Evolutionary conservation across 164 flowering plant genomes (phyloP), one percentile per base, ranked within the genome.

Genomic region (Cinnamomum micranthum): DNA sequence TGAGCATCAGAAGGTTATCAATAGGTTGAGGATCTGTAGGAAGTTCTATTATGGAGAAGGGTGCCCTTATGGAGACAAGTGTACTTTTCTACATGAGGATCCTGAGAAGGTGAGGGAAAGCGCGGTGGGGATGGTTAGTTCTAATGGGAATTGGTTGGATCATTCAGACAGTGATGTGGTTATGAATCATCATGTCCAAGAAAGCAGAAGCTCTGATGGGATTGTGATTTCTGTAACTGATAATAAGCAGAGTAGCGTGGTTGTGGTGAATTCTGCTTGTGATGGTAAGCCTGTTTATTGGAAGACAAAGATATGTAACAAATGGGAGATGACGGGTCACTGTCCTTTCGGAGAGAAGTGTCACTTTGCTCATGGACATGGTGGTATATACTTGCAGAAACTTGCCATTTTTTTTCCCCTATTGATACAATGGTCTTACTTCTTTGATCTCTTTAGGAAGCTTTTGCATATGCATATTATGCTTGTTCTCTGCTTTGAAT

Each of bases 1-100:
- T 13, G 94, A 90, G 72, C 94, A 91, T 68, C 91, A 88, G 76
- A 84, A 88, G 50, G 20, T 55, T 15, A 89, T 88, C 23, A 89
- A 80, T 51, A 86, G 80, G 83, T 77, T 91, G 85, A 92, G 83
- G 83, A 78, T 95, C 7, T 95, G 98, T 79, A 90, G 86, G 87
- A 93, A 85, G 87, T 96, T 80, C 74, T 89, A 85, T 51, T 88
- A 86, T 78, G 97, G 97, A 24, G 97, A 89, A 28, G 92, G 86
- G 50, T 96, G 98, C 62, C 93, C 97, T 3, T 96, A 89, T 82
- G 98, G 98, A 11, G 90, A 92, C 0, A 83, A 84, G 76, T 93
- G 99, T 76, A 92, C 82, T 79, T 93, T 93, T 74, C 85, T 91
- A 67, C 98, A 93, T 71, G 92, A 91, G 73, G 87, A 86, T 74